phyloP scores from a whole-genome alignment of 2,329 filamentous ascomycete species.

The Fusarium fujikuroi region DNA sequence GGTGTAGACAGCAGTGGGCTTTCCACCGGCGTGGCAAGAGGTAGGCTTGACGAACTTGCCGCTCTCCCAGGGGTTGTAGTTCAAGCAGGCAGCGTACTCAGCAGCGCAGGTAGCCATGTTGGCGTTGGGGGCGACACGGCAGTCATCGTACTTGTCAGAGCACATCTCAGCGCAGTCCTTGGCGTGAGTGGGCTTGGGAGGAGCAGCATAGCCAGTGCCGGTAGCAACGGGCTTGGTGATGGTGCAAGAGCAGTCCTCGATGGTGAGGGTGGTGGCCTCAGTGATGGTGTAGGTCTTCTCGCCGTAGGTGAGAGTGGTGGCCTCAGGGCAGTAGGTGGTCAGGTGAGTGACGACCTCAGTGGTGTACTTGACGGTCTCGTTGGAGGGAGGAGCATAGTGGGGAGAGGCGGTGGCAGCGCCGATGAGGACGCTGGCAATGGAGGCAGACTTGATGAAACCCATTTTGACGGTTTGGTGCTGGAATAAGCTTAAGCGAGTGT shows the following conservation, averaged over 20 bases:
- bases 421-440: slow-evolving; percentile 28
- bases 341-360: slow-evolving; percentile 71
- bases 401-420: slow-evolving; percentile 33
- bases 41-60: slow-evolving; percentile 25
- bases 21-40: slow-evolving; percentile 61
- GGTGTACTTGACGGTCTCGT: slow-evolving; percentile 58
- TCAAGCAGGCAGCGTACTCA: slow-evolving; percentile 40
- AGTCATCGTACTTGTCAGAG: slow-evolving; percentile 33
- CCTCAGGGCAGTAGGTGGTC: slow-evolving; percentile 74
- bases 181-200: slow-evolving; percentile 22
- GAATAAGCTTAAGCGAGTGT: slow-evolving; percentile 5
- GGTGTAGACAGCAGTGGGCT: slow-evolving; percentile 24
- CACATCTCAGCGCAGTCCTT: slow-evolving; percentile 31
- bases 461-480: slow-evolving; percentile 27
- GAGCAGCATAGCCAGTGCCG: slow-evolving; percentile 12
- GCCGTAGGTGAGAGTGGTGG: slow-evolving; percentile 69
- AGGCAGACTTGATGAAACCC: slow-evolving; percentile 37
- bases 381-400: slow-evolving; percentile 29
- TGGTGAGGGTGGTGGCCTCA: slow-evolving; percentile 70
- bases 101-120: slow-evolving; percentile 42
- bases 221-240: slow-evolving; percentile 56
- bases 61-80: slow-evolving; percentile 41
- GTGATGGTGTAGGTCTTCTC: slow-evolving; percentile 73
- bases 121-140: slow-evolving; percentile 29
- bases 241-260: slow-evolving; percentile 74